Conservation (phyloP, 306 rosid species). For the Spatholobus suberectus region DNA sequence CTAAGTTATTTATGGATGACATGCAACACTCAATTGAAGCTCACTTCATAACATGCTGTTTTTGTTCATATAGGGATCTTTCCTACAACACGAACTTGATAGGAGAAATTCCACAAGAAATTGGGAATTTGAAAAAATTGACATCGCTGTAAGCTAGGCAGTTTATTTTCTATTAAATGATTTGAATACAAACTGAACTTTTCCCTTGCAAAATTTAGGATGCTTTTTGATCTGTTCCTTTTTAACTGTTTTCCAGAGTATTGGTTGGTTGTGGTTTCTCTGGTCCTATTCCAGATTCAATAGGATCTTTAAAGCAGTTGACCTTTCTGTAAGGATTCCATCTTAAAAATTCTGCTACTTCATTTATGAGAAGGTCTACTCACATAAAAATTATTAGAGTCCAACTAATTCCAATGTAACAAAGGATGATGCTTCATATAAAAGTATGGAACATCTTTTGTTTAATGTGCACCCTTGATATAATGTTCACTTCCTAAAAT, state of each 20-base stretch:
- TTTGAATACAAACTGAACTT: constrained; percentile 7
- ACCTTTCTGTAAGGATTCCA: constrained; percentile 64
- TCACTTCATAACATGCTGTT: constrained; percentile 12
- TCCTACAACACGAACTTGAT: constrained; percentile 62
- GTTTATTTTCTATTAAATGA: constrained; percentile 4
- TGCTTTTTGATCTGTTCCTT: not conserved
- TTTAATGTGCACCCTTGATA: not conserved
- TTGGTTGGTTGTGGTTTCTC: constrained; percentile 70
- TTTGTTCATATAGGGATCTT: constrained; percentile 61
- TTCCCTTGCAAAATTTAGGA: constrained; percentile 6
- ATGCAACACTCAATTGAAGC: constrained; percentile 1
- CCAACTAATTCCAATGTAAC: not conserved
- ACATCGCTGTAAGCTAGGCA: constrained; percentile 58
- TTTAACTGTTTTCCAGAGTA: no score
- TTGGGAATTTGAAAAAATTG: constrained; percentile 65
- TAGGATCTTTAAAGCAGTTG: constrained; percentile 66
- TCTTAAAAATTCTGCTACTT: not conserved
- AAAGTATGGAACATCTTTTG: not conserved
- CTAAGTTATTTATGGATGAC: constrained; percentile 17
- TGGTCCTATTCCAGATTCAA: constrained; percentile 69
- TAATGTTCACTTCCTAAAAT: not conserved
- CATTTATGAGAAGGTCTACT: not conserved
- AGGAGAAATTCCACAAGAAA: constrained; percentile 64
- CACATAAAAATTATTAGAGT: not conserved
- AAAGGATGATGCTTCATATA: constrained; percentile 6